Percentiles rank a stretch among this genome's conserved stretches.
These are phyloP conservation scores for Globisporangium okanoganense DNA, from an alignment of 352 stramenopile species.

Conservation along the genomic window DNA sequence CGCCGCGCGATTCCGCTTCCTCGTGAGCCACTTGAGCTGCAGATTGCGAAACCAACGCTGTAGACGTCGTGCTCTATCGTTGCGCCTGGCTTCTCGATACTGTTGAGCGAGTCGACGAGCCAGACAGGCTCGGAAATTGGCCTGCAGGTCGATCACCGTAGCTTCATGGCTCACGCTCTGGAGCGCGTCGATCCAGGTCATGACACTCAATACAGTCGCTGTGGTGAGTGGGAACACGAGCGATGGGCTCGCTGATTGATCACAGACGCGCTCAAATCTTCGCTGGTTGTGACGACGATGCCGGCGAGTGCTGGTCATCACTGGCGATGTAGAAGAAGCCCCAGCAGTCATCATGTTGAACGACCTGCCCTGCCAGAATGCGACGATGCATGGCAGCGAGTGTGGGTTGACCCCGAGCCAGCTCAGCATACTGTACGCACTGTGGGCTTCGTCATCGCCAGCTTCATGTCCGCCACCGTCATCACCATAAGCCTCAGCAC, in stretches of 20 bases:
- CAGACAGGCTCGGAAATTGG: slow-evolving; percentile 10
- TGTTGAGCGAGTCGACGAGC: slow-evolving; percentile 17
- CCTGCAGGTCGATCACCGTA: slow-evolving; percentile 18
- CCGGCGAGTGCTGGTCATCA: neutral
- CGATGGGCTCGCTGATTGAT: neutral
- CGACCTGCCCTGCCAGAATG: slow-evolving; percentile 33
- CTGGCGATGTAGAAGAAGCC: neutral
- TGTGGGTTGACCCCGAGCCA: slow-evolving; percentile 21
- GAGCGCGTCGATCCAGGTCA: slow-evolving; percentile 21
- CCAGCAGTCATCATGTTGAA: neutral
- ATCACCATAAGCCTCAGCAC: neutral
- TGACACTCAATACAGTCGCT: slow-evolving; percentile 4
- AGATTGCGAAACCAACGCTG: slow-evolving; percentile 23
- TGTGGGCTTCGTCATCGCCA: neutral
- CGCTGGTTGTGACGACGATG: slow-evolving; percentile 4
- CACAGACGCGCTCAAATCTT: slow-evolving; percentile 17
- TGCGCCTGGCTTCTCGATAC: slow-evolving; percentile 15
- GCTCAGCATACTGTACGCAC: slow-evolving; percentile 28
- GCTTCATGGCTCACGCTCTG: slow-evolving; percentile 7
- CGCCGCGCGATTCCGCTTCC: slow-evolving; percentile 16
- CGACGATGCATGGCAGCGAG: slow-evolving; percentile 29
- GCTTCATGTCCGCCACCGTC: neutral
- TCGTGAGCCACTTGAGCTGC: slow-evolving; percentile 15
- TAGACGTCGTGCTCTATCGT: slow-evolving; percentile 18
- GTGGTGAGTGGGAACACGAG: neutral